A percentile compares a stretch with the other conserved stretches of the same genome.
Conservation (phyloP, 2,329 filamentous ascomycete genomes). For the Mycosphaerelloides madeirae region DNA sequence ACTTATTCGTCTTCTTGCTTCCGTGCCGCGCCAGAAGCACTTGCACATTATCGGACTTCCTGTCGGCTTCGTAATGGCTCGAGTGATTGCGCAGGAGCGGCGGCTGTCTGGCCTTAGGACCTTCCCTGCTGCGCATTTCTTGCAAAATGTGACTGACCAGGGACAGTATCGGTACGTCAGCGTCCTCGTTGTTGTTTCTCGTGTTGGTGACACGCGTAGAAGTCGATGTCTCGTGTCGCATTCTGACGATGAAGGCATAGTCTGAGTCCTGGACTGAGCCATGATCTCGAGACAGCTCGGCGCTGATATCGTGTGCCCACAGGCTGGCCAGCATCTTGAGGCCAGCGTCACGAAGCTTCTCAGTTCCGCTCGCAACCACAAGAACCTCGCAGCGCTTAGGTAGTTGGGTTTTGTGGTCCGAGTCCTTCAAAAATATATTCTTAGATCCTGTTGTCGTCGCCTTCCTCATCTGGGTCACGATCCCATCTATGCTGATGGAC, state of each 20-base stretch:
- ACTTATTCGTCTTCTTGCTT: conserved; percentile 87
- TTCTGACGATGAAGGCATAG: conserved; percentile 79
- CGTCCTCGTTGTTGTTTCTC: conserved; percentile 47
- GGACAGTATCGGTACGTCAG: conserved; percentile 68
- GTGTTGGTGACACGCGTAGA: conserved; percentile 57
- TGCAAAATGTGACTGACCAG: conserved; percentile 74
- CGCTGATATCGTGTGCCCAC: conserved; percentile 79
- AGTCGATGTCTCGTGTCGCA: conserved; percentile 66
- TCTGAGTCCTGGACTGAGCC: conserved; percentile 10
- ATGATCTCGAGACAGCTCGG: conserved; percentile 73
- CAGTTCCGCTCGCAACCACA: conserved; percentile 70
- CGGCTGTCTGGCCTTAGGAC: conserved; percentile 37
- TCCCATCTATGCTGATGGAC: conserved; percentile 80
- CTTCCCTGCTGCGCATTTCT: conserved; percentile 75
- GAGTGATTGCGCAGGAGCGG: conserved; percentile 33
- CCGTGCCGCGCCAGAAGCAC: conserved; percentile 78
- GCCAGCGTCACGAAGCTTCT: conserved; percentile 68
- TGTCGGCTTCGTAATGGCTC: conserved; percentile 42
- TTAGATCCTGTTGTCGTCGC: conserved; percentile 14
- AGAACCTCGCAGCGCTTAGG: conserved; percentile 67
- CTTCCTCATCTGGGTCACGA: conserved; percentile 59
- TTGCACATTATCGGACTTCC: conserved; percentile 65
- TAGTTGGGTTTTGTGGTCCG: conserved; percentile 5
- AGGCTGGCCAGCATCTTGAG: conserved; percentile 72
- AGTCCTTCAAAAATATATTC: conserved; percentile 18